phyloP scores from a whole-genome alignment of 441 rosid species.

The Theobroma grandiflorum region DNA sequence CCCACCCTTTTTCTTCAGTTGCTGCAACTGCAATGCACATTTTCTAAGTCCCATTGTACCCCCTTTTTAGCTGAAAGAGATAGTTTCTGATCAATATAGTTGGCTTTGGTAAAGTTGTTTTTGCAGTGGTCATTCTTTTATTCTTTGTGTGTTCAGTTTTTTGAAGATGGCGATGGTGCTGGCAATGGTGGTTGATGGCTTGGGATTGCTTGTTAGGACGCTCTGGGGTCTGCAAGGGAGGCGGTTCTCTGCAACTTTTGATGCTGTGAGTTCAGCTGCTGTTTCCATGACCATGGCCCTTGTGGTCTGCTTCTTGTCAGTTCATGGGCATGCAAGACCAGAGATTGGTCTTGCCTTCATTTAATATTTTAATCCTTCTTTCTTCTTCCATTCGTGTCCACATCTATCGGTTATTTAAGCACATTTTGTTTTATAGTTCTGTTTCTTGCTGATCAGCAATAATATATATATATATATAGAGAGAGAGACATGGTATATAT shows the following conservation, averaged over 20 bases:
- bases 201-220: conserved; percentile 37
- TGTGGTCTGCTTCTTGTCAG: conserved; percentile 46
- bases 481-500: too few relatives aligned
- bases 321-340: conserved; percentile 35
- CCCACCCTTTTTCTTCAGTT: not conserved
- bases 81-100: not conserved
- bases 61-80: not conserved
- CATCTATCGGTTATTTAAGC: not conserved
- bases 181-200: conserved; percentile 35
- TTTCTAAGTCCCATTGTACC: not conserved
- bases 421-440: not conserved
- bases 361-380: conserved; percentile 1
- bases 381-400: not conserved
- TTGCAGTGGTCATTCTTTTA: not conserved
- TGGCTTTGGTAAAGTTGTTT: not conserved
- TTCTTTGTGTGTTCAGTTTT: not conserved
- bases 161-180: conserved; percentile 43
- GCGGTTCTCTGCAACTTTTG: conserved; percentile 37
- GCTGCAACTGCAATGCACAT: not conserved
- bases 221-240: conserved; percentile 46
- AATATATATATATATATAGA: not conserved
- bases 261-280: conserved; percentile 42
- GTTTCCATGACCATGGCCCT: conserved; percentile 42
- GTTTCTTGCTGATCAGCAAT: not conserved
- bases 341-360: conserved; percentile 44